Evolutionary conservation across 495 filamentous ascomycete genomes (phyloP).

Genomic region (Elasticomyces elasticus): DNA sequence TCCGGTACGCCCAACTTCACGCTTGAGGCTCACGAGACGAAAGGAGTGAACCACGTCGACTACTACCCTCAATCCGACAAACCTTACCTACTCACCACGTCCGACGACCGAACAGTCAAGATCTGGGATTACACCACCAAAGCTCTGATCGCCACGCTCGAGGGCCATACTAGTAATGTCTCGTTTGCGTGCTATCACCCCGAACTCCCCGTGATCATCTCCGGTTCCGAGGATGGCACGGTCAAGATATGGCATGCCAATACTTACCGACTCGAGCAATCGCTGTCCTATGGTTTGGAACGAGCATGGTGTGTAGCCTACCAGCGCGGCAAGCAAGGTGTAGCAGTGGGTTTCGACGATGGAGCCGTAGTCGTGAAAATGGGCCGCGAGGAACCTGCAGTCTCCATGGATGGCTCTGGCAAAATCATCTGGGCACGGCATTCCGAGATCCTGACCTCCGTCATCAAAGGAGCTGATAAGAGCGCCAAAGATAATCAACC

Average conservation of each 20-base stretch:
- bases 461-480: constrained; percentile 85
- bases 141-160: constrained; percentile 87
- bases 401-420: constrained; percentile 90
- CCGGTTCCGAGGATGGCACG: constrained; percentile 96
- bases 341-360: constrained; percentile 96
- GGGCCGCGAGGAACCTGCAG: constrained; percentile 91
- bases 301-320: constrained; percentile 95
- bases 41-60: constrained; percentile 96
- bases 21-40: constrained; percentile 92
- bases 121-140: constrained; percentile 99
- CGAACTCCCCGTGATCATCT: constrained; percentile 93
- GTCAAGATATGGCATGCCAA: constrained; percentile 99
- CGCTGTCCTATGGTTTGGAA: constrained; percentile 88
- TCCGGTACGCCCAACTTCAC: constrained; percentile 87
- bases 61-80: constrained; percentile 96
- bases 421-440: constrained; percentile 94
- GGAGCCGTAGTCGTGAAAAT: constrained; percentile 96
- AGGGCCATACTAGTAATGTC: constrained; percentile 98
- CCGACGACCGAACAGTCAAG: constrained; percentile 68
- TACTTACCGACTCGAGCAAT: constrained; percentile 91
- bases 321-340: constrained; percentile 83
- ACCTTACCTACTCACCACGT: constrained; percentile 92
- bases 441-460: constrained; percentile 83
- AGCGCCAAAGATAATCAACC: constrained; percentile 79
- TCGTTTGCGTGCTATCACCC: constrained; percentile 98